Evolutionary conservation across 2,329 filamentous ascomycete species (phyloP).

Genomic region (Alternaria triticina): DNA sequence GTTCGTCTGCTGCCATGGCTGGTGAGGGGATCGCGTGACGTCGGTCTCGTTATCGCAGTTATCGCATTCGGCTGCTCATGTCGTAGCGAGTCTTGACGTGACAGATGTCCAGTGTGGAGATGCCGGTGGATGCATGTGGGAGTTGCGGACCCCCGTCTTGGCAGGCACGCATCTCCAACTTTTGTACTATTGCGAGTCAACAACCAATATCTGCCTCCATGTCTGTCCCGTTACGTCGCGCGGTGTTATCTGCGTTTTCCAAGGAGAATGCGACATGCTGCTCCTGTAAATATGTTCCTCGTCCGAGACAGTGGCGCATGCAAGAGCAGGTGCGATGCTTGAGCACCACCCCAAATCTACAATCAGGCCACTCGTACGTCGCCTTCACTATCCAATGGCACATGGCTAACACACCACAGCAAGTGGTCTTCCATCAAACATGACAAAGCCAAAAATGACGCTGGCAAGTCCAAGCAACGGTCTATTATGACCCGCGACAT

Average conservation of each 20-base stretch:
- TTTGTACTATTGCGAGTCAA: constrained; percentile 10
- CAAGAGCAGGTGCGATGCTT: constrained; percentile 34
- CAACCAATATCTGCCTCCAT: constrained; percentile 18
- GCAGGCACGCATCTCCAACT: constrained; percentile 25
- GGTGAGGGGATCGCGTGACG: constrained; percentile 16
- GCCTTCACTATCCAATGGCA: neutral
- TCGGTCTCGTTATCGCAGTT: constrained; percentile 1
- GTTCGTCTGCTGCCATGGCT: constrained; percentile 38
- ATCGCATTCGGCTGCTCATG: constrained; percentile 22
- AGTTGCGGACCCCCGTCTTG: constrained; percentile 39
- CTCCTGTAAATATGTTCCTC: constrained; percentile 22
- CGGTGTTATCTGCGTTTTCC: constrained; percentile 17
- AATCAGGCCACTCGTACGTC: constrained; percentile 46
- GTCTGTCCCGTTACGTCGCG: constrained; percentile 31
- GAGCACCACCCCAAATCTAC: constrained; percentile 32
- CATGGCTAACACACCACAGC: constrained; percentile 53
- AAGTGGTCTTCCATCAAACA: constrained; percentile 97
- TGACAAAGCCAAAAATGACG: constrained; percentile 87
- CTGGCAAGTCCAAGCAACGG: constrained; percentile 75
- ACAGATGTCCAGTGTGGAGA: constrained; percentile 27
- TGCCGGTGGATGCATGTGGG: constrained; percentile 17
- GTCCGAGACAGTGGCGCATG: constrained; percentile 13
- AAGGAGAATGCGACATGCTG: constrained; percentile 20
- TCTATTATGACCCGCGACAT: constrained; percentile 74
- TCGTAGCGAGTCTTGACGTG: constrained; percentile 21